Evolutionary conservation across 2,329 filamentous ascomycete genomes (phyloP).

Genomic region (Aspergillus calidoustus): DNA sequence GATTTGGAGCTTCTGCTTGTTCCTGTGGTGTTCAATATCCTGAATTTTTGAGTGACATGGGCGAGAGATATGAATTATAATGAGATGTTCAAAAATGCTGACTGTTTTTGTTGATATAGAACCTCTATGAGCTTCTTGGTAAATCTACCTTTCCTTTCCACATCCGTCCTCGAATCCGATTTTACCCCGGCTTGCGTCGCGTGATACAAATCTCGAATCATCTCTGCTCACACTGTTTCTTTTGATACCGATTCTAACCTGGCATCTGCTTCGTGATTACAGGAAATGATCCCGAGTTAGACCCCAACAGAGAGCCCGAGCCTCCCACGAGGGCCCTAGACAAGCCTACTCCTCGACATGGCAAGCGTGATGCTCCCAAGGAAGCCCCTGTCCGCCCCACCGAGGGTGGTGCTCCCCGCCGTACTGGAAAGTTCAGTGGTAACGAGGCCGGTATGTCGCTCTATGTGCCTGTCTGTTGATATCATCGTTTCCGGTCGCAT

Average conservation of each 20-base stretch:
- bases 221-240: slow-evolving; percentile 5
- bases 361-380: slow-evolving; percentile 85
- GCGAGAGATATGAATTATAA: not conserved
- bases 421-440: slow-evolving; percentile 63
- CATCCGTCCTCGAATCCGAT: slow-evolving; percentile 1
- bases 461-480: slow-evolving; percentile 8
- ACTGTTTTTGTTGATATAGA: slow-evolving; percentile 61
- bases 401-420: slow-evolving; percentile 45
- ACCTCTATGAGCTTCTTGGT: slow-evolving; percentile 99
- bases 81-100: slow-evolving; percentile 35
- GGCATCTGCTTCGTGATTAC: slow-evolving; percentile 35
- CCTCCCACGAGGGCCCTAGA: slow-evolving; percentile 88
- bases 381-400: slow-evolving; percentile 61
- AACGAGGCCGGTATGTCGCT: slow-evolving; percentile 82
- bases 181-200: slow-evolving; percentile 5
- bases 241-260: slow-evolving; percentile 35
- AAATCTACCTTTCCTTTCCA: slow-evolving; percentile 47
- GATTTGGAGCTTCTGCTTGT: slow-evolving; percentile 4
- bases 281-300: slow-evolving; percentile 73
- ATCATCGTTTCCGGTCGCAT: slow-evolving; percentile 4
- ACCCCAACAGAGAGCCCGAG: slow-evolving; percentile 73
- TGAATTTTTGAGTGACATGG: not conserved
- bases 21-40: not conserved
- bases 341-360: slow-evolving; percentile 75
- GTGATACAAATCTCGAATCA: slow-evolving; percentile 3